phyloP scores from a whole-genome alignment of 164 flowering plant genomes.

The Akebia trifoliata region DNA sequence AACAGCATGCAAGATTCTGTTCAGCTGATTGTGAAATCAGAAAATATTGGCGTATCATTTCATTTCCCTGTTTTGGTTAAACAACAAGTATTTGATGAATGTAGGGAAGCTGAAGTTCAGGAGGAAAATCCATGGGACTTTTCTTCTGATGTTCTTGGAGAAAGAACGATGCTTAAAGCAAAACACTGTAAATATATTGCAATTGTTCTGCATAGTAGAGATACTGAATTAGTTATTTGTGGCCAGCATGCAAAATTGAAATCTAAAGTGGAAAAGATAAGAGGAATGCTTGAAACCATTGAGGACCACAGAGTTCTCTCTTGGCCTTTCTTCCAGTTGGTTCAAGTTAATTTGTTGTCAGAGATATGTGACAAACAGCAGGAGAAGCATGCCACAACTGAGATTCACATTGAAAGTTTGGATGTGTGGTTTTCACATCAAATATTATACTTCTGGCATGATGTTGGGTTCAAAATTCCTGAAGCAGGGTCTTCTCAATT shows the following conservation, averaged over 20 bases:
- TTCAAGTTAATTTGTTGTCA: conserved; percentile 33
- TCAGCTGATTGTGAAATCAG: conserved; percentile 35
- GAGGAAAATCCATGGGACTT: conserved; percentile 14
- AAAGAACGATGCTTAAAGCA: conserved; percentile 7
- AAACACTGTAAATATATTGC: conserved; percentile 32
- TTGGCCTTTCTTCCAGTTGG: conserved; percentile 59
- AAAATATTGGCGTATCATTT: conserved; percentile 38
- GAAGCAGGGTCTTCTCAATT: conserved; percentile 35
- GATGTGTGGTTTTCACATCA: conserved; percentile 69
- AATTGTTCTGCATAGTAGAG: conserved; percentile 37
- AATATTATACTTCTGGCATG: conserved; percentile 51
- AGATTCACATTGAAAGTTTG: conserved; percentile 38
- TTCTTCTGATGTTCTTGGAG: conserved; percentile 15
- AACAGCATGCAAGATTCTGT: conserved; percentile 12
- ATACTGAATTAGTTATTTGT: conserved; percentile 33
- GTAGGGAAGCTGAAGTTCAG: conserved; percentile 15
- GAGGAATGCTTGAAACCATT: conserved; percentile 32
- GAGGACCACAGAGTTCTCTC: conserved; percentile 32
- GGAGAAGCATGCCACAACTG: conserved; percentile 23
- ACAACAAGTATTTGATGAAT: conserved; percentile 13
- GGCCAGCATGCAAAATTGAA: conserved; percentile 30
- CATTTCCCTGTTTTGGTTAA: conserved; percentile 47
- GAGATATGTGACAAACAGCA: conserved; percentile 26
- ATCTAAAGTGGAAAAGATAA: conserved; percentile 37
- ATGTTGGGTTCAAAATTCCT: conserved; percentile 26